Evolutionary conservation across 176 grass and related monocot species (phyloP).

Genomic region (Zizania latifolia): DNA sequence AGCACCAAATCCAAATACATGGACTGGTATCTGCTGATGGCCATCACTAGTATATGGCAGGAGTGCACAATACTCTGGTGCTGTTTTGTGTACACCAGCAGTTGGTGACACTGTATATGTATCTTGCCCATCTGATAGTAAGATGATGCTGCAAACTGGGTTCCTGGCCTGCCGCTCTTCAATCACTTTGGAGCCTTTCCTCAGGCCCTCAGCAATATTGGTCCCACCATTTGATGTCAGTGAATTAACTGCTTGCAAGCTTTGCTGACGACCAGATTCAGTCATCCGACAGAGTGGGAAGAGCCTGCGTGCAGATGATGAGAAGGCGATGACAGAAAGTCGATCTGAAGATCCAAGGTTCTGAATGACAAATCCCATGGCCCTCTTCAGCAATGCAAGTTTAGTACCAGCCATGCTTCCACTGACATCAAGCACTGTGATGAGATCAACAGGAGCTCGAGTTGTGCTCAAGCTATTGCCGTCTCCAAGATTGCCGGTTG

Average conservation of each 20-base stretch:
- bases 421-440: too few relatives aligned
- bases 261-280: constrained; percentile 59
- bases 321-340: too few relatives aligned
- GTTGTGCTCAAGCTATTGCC: constrained; percentile 19
- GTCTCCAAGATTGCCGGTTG: constrained; percentile 3
- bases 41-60: constrained; percentile 47
- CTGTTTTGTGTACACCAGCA: constrained; percentile 37
- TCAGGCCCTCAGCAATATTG: constrained; percentile 82
- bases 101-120: constrained; percentile 68
- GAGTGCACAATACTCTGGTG: constrained; percentile 55
- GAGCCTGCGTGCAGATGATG: constrained; percentile 63
- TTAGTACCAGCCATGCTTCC: too few relatives aligned
- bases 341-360: too few relatives aligned
- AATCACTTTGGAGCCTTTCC: constrained; percentile 91
- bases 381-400: too few relatives aligned
- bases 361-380: too few relatives aligned
- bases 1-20: constrained; percentile 82
- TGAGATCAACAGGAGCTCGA: constrained; percentile 37
- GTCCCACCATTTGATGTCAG: constrained; percentile 75
- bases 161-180: constrained; percentile 79
- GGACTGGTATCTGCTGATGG: constrained; percentile 58
- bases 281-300: constrained; percentile 85
- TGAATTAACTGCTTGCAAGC: constrained; percentile 75
- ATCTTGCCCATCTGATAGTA: constrained; percentile 88
- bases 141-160: constrained; percentile 89